These are phyloP conservation scores for Aspergillus novofumigatus DNA, from an alignment of 2,329 filamentous ascomycete species.

Conservation along the genomic window DNA sequence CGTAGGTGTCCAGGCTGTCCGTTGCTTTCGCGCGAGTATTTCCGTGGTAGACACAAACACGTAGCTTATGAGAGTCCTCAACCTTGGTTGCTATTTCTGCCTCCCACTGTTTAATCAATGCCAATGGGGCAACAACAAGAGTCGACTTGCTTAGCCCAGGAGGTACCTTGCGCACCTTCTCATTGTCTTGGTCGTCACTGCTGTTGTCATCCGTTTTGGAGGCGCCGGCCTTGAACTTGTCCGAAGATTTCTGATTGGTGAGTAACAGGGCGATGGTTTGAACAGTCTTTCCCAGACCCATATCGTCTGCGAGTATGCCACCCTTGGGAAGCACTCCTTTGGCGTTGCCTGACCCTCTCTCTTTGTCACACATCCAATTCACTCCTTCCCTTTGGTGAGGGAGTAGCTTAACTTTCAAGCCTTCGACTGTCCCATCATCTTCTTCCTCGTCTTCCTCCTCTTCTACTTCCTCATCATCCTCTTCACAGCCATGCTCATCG, in stretches of 20 bases:
- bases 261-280: constrained; percentile 88
- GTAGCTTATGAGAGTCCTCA: constrained; percentile 62
- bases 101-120: constrained; percentile 97
- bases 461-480: constrained; percentile 31
- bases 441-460: constrained; percentile 43
- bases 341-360: constrained; percentile 79
- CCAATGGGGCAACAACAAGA: constrained; percentile 85
- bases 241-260: constrained; percentile 68
- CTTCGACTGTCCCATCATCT: constrained; percentile 66
- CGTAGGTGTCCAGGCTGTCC: constrained; percentile 74
- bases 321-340: constrained; percentile 77
- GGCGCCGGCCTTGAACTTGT: constrained; percentile 25
- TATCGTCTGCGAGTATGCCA: constrained; percentile 89
- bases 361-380: constrained; percentile 90
- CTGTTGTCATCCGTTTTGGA: constrained; percentile 47
- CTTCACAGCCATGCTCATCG: constrained; percentile 51
- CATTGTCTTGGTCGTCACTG: constrained; percentile 38
- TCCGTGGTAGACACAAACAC: constrained; percentile 88
- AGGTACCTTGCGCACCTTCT: constrained; percentile 61
- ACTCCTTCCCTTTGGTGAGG: constrained; percentile 94
- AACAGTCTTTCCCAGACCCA: constrained; percentile 95
- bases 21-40: constrained; percentile 75
- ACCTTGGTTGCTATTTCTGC: constrained; percentile 84
- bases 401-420: constrained; percentile 79
- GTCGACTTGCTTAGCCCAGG: constrained; percentile 71